Conservation (phyloP, 306 rosid genomes). For the Erythrophleum fordii region DNA sequence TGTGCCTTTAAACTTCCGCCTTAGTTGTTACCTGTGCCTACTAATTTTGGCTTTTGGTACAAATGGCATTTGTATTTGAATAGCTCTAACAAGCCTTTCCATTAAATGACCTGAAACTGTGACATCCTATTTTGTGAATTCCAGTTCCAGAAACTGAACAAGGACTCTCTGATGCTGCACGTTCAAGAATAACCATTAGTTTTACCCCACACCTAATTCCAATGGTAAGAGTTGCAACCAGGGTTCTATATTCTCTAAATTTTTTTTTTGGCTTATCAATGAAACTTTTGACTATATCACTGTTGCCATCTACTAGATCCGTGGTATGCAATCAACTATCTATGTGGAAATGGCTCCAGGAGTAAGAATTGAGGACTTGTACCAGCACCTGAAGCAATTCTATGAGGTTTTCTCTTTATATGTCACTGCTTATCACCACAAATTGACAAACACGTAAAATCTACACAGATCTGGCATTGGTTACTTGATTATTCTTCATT, state of each 20-base stretch:
- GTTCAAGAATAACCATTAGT: constrained; percentile 78
- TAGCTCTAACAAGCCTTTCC: neutral
- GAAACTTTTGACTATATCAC: constrained; percentile 17
- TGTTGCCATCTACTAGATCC: constrained; percentile 56
- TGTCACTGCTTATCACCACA: constrained; percentile 21
- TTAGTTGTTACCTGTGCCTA: neutral
- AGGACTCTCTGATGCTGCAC: constrained; percentile 82
- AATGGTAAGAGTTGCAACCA: constrained; percentile 59
- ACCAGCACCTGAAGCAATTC: constrained; percentile 65
- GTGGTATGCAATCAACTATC: constrained; percentile 96
- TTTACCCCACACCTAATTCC: constrained; percentile 96
- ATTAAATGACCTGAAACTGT: neutral
- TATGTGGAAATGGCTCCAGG: constrained; percentile 92
- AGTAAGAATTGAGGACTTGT: constrained; percentile 66
- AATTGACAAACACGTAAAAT: constrained; percentile 1
- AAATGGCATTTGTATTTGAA: constrained; percentile 14
- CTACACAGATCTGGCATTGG: constrained; percentile 6
- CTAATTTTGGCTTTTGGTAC: neutral
- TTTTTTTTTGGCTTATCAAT: constrained; percentile 20
- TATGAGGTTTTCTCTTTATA: constrained; percentile 63
- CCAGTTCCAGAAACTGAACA: constrained; percentile 96
- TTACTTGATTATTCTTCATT: constrained; percentile 2
- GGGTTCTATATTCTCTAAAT: constrained; percentile 21
- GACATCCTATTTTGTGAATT: constrained; percentile 41
- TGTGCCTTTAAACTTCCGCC: neutral